Evolutionary conservation across 2,329 filamentous ascomycete genomes (phyloP), one percentile per base, ranked within the genome.

Genomic region (Colletotrichum endophyticum): DNA sequence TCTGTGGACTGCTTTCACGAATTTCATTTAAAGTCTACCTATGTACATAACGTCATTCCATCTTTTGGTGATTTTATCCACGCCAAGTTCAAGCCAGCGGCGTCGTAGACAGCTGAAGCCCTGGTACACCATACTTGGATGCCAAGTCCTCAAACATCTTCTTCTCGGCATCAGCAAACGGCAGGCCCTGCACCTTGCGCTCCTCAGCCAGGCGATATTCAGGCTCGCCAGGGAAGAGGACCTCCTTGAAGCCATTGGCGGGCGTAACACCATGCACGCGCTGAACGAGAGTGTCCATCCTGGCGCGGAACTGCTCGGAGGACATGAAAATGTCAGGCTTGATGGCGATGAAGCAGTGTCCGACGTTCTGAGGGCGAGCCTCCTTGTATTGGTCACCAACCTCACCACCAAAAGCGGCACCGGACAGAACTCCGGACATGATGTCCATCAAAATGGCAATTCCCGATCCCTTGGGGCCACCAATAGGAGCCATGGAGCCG

Each of bases 371-470:
- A 3, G 91, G 88, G 72, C 88, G 90, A 0, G 90, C 92, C 6
- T 93, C 89, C 80, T 96, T 94, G 82, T 96, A 96, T 0, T 95
- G 95, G 25, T 91, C 91, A 0, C 92, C 94, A 28, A 97, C 95
- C 80, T 94, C 88, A 0, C 95, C 95, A 0, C 94, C 95, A 84
- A 95, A 97, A 0, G 94, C 94, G 28, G 92, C 93, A 0, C 95
- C 95, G 0, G 94, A 95, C 1, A 97, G 80, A 0, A 94, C 93
- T 0, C 94, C 95, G 0, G 94, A 96, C 81, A 97, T 96, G 4
- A 97, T 93, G 81, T 97, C 95, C 95, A 96, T 97, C 94, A 96
- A 96, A 70, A 97, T 91, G 1, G 94, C 87, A 56, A 96, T 83
- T 0, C 91, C 95, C 2, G 93, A 94, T 0, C 95, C 95, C 83